Base-by-base conservation (phyloP, 164 flowering plant genomes). In the Macadamia integrifolia region DNA sequence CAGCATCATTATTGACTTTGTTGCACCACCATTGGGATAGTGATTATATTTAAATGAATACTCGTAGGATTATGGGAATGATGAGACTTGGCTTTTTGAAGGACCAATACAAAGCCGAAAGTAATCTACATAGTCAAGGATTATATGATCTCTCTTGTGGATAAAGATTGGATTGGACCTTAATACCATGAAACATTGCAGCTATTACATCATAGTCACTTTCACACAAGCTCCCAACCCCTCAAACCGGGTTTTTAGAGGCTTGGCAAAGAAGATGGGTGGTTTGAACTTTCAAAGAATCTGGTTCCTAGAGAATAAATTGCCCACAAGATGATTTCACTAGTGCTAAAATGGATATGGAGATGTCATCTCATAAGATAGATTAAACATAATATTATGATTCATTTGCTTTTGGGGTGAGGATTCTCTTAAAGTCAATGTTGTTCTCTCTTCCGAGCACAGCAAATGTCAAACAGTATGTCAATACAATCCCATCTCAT, bases 121-220 rank as follows among this genome's bases (percentile, higher is more conserved):
- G 40, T 35, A 2, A 57, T 46, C 50, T 11, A 46, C 50, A 4
- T 11, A 46, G 6, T 46, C 9, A 10, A 17, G 28, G 15, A 31
- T 13, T 32, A 30, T 35, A 1, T 6, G 11, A 29, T 11, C 43
- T 31, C 53, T 44, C 46, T 53, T 10, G 44, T 52, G 59, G 43
- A 8, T 52, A 64, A 23, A 48, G 31, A 55, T 49, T 48, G 66
- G 17, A 44, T 63, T 49, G 49, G 66, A 64, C 32, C 31, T 28
- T 2, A 15, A 32, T 11, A 58, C 44, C 29, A 31, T 23, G 32
- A 28, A 29, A 50, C 18, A 15, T 35, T 42, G 13, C 11, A 44
- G 48, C 53, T 12, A 57, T n/a, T 30, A 4, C 13, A 46, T 46
- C 23, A 23, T 23, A 23, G 23, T 23, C 23, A 23, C 23, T 23